These are phyloP conservation scores for Suillus americanus DNA, from an alignment of 768 basidiomycete genomes.

Conservation along the genomic window DNA sequence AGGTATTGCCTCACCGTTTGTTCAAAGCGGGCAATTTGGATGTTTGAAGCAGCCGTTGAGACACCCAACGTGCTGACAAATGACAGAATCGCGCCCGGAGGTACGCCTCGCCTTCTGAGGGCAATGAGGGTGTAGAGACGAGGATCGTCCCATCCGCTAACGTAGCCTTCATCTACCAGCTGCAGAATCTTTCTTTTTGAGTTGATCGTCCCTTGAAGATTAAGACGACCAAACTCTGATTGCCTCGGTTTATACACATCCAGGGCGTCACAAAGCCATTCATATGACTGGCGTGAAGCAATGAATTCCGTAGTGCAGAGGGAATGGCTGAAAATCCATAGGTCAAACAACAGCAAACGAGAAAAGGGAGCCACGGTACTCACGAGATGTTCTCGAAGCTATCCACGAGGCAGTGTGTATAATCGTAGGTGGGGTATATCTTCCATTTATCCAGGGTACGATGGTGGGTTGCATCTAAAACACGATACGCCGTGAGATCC, in stretches of 20 bases:
- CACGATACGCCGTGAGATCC: slow-evolving; percentile 96
- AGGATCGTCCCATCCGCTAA: slow-evolving; percentile 96
- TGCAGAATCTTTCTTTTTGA: slow-evolving; percentile 94
- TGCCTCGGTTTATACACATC: slow-evolving; percentile 97
- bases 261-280: slow-evolving; percentile 98
- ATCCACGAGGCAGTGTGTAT: slow-evolving; percentile 97
- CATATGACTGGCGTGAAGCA: slow-evolving; percentile 93
- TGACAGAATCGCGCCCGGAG: slow-evolving; percentile 91
- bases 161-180: slow-evolving; percentile 82
- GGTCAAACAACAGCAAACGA: neutral
- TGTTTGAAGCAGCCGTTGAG: slow-evolving; percentile 79
- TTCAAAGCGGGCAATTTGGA: slow-evolving; percentile 88
- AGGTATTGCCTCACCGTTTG: slow-evolving; percentile 86
- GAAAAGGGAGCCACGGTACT: slow-evolving; percentile 33
- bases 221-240: slow-evolving; percentile 94
- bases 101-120: slow-evolving; percentile 90
- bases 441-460: slow-evolving; percentile 92
- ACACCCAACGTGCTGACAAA: slow-evolving; percentile 96
- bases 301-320: slow-evolving; percentile 97
- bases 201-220: slow-evolving; percentile 91
- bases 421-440: slow-evolving; percentile 98
- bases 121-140: slow-evolving; percentile 96
- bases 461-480: slow-evolving; percentile 88
- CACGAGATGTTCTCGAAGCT: slow-evolving; percentile 99
- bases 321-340: slow-evolving; percentile 67